These are phyloP conservation scores for Wickerhamiella parazyma DNA, from an alignment of 805 yeast genomes.

Conservation along the genomic window DNA sequence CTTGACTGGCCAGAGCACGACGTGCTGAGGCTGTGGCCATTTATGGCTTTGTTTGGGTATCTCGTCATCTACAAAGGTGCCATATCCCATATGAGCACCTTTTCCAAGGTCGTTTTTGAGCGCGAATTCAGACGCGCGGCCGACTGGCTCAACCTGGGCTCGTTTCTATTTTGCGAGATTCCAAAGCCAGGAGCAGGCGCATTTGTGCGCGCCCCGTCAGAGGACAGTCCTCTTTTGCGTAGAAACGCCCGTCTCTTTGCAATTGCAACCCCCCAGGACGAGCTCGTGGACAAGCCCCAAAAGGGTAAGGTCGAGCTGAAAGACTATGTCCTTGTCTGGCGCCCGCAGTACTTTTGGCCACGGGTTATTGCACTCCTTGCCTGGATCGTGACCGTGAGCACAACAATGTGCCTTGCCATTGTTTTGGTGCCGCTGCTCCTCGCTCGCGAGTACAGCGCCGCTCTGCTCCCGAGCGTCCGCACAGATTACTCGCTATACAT, in stretches of 20 bases:
- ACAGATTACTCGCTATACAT: not conserved
- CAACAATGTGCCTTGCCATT: constrained; percentile 1
- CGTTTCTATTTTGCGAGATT: constrained; percentile 36
- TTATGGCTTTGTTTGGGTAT: constrained; percentile 41
- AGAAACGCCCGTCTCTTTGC: constrained; percentile 52
- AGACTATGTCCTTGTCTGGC: constrained; percentile 61
- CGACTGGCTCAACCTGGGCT: constrained; percentile 13
- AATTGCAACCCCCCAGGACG: constrained; percentile 69
- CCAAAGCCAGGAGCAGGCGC: constrained; percentile 59
- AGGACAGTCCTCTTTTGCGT: constrained; percentile 58
- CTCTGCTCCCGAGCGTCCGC: not conserved
- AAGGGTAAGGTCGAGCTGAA: constrained; percentile 30
- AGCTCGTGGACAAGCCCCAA: constrained; percentile 26
- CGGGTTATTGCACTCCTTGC: constrained; percentile 41
- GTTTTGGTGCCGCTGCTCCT: constrained; percentile 13
- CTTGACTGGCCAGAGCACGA: constrained; percentile 13
- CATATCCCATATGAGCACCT: constrained; percentile 16
- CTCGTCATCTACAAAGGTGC: constrained; percentile 32
- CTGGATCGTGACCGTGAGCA: constrained; percentile 27
- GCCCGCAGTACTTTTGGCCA: constrained; percentile 62
- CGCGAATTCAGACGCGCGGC: constrained; percentile 9
- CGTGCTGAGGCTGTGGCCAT: constrained; percentile 12
- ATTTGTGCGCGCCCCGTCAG: constrained; percentile 74
- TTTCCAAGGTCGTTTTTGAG: constrained; percentile 30
- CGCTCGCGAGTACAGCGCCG: constrained; percentile 12